A percentile compares a stretch with the other conserved stretches of the same genome.
Evolutionary conservation across 2,329 filamentous ascomycete species (phyloP).

Genomic region (Arthrobotrys sinensis): DNA sequence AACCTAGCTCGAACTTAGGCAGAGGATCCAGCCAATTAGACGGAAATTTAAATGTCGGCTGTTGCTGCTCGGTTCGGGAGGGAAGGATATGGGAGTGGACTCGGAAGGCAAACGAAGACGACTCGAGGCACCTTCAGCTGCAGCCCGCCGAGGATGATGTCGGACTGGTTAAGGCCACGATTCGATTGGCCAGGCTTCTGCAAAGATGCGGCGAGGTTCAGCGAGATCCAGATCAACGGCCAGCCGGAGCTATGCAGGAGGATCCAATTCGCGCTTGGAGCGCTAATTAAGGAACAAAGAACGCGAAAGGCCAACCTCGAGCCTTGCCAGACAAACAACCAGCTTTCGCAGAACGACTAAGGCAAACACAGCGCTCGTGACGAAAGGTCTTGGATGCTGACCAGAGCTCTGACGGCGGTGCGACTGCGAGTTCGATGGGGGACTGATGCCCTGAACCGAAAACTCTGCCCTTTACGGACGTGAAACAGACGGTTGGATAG

Average conservation of each 20-base stretch:
- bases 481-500: constrained; percentile 25
- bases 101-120: constrained; percentile 24
- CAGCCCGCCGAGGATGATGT: constrained; percentile 26
- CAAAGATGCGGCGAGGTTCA: constrained; percentile 41
- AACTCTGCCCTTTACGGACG: constrained; percentile 14
- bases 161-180: constrained; percentile 3
- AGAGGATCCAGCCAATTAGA: constrained; percentile 4
- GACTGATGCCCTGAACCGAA: constrained; percentile 6
- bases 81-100: constrained; percentile 1
- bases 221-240: constrained; percentile 20
- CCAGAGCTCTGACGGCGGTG: constrained; percentile 24
- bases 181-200: constrained; percentile 36
- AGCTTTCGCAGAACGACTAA: neutral
- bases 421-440: constrained; percentile 8
- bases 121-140: constrained; percentile 21
- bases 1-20: neutral
- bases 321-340: constrained; percentile 10
- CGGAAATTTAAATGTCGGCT: neutral
- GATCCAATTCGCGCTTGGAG: constrained; percentile 32
- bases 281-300: constrained; percentile 18
- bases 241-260: constrained; percentile 1
- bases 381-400: constrained; percentile 20
- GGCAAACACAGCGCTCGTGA: constrained; percentile 15
- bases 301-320: constrained; percentile 2
- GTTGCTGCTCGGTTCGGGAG: constrained; percentile 29